Percentiles rank a stretch among this genome's conserved stretches.
phyloP scores from a whole-genome alignment of 257 asterid genomes.

The Osmanthus fragrans region DNA sequence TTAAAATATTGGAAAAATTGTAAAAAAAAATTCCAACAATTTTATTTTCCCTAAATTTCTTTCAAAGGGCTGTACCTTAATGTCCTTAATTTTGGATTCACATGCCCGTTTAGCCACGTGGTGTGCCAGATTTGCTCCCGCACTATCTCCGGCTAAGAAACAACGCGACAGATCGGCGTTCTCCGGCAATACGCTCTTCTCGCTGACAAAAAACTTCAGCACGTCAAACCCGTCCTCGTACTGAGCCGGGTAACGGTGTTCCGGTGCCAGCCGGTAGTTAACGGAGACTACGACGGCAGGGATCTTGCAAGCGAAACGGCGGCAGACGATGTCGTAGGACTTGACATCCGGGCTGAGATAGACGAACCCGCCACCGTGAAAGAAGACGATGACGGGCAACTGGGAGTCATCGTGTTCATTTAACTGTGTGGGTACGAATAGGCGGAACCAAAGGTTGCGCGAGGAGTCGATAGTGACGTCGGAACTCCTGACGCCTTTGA shows the following conservation, averaged over 20 bases:
- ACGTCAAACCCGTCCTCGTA: conserved; percentile 71
- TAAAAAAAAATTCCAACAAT: too few relatives aligned
- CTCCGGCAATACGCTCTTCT: conserved; percentile 43
- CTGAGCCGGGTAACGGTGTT: conserved; percentile 67
- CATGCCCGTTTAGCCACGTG: conserved; percentile 61
- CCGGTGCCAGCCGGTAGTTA: conserved; percentile 72
- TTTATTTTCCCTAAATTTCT: too few relatives aligned
- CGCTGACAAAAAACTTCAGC: conserved; percentile 51
- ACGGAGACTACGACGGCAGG: conserved; percentile 69
- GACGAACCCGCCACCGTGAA: conserved; percentile 86
- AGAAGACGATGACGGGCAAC: conserved; percentile 65
- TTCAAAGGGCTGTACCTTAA: conserved; percentile 38
- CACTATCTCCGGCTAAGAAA: conserved; percentile 80
- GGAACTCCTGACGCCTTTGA: conserved; percentile 52
- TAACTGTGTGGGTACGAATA: conserved; percentile 42
- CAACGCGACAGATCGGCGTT: conserved; percentile 64
- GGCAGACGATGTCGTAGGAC: conserved; percentile 65
- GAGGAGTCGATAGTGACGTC: conserved; percentile 60
- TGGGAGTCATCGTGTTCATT: background rate
- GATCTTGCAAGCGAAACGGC: conserved; percentile 55
- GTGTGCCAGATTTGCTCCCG: conserved; percentile 78
- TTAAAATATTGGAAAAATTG: too few relatives aligned
- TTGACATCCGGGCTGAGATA: conserved; percentile 50
- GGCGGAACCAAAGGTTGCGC: conserved; percentile 80
- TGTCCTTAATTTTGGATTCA: conserved; percentile 31